phyloP scores from a whole-genome alignment of 108 stramenopile genomes.

The Fistulifera solaris region DNA sequence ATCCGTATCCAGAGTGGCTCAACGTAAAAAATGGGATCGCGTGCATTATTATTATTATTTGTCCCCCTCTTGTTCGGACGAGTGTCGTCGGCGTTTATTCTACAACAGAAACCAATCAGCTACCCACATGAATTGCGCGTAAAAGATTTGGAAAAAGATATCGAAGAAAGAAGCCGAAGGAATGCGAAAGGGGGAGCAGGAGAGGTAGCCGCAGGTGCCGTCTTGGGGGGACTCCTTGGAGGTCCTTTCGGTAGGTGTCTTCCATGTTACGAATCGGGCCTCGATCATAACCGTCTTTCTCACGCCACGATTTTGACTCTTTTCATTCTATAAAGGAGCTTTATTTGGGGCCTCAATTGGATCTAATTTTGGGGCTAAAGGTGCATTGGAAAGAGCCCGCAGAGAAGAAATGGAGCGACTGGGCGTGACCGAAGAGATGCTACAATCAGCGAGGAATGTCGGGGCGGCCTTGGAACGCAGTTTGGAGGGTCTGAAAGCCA shows the following conservation, averaged over 20 bases:
- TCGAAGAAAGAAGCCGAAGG: conserved; percentile 6
- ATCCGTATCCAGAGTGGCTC: no score
- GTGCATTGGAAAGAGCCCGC: conserved; percentile 48
- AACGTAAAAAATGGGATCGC: no score
- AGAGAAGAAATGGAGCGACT: conserved; percentile 66
- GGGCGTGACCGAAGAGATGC: conserved; percentile 70
- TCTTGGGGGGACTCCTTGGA: conserved; percentile 57
- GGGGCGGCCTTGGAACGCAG: conserved; percentile 49
- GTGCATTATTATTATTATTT: no score
- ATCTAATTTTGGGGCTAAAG: conserved; percentile 36
- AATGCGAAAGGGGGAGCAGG: conserved; percentile 20
- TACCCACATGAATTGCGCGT: no score
- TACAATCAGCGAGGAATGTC: conserved; percentile 55
- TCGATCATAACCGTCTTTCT: background rate
- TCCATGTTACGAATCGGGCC: background rate
- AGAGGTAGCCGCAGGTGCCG: conserved; percentile 59
- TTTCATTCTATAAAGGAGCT: conserved; percentile 14
- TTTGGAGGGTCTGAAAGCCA: conserved; percentile 53
- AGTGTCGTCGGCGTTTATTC: no score
- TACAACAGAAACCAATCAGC: no score
- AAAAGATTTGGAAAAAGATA: conserved; percentile 3
- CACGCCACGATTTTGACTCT: background rate
- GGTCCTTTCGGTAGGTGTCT: conserved; percentile 63
- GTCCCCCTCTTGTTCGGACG: no score
- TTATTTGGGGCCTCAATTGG: conserved; percentile 78